Base-by-base conservation (phyloP, 345 rosid species). In the Sonneratia caseolaris region DNA sequence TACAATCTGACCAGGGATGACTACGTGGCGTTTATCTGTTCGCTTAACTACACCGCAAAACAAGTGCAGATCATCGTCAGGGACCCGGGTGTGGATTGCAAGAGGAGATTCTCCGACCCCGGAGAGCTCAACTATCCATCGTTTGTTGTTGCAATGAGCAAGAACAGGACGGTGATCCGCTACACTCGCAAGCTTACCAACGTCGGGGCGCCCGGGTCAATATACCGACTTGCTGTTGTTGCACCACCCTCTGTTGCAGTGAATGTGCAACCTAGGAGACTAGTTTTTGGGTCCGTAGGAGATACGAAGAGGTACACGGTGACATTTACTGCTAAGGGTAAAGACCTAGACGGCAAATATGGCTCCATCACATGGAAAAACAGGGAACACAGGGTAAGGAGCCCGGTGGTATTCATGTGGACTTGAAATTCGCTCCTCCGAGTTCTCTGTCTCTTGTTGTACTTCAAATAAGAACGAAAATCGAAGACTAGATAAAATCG, bases 51-150 rank as follows among this genome's bases (percentile, higher is more conserved):
- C 81, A 71, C 87, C 9, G 19, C 70, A 0, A 86, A 84, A n/a
- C 90, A 85, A 45, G 82, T 93, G 64, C 81, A 84, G 61, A 72
- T 83, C 27, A 78, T 93, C 6, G 90, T 86, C 36, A 89, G 87
- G 75, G 81, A 87, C 5, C 93, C 90, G 27, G 83, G 80, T 36
- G 47, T 84, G 35, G 85, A 83, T 2, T 93, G 98, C 73, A 51
- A 83, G 0, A 82, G 21, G 66, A 93, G 84, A 76, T 81, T 87
- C 76, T 48, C 79, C 0, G 82, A 83, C 81, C 97, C 96, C 0
- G 98, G 97, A 4, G 76, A 84, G n/a, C 94, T 93, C 73, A 93
- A 93, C 77, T 93, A 93, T 75, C 98, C 94, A 2, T 91, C 96
- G 0, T 93, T 93, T 82, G 88, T 97, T 0, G 89, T 91, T 42